These are phyloP conservation scores for Salix suchowensis DNA, from an alignment of 345 rosid species.

Conservation along the genomic window DNA sequence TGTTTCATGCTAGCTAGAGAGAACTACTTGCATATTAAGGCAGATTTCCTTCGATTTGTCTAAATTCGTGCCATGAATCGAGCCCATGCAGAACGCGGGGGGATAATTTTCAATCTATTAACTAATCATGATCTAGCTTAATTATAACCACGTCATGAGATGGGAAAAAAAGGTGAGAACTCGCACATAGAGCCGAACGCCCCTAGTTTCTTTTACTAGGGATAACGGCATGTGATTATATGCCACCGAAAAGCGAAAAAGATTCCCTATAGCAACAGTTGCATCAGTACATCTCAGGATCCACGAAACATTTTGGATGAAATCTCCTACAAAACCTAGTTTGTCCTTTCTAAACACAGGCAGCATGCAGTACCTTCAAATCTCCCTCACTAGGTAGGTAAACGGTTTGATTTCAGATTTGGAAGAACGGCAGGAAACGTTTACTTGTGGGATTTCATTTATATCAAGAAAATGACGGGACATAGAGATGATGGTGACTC, in stretches of 20 bases:
- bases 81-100: background rate
- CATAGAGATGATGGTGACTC: background rate
- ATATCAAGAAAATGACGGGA: background rate
- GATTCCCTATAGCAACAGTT: background rate
- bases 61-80: background rate
- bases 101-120: too few relatives aligned
- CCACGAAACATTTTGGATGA: background rate
- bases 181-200: background rate
- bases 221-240: background rate
- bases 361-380: background rate
- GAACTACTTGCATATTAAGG: background rate
- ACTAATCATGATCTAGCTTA: too few relatives aligned
- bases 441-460: background rate
- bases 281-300: background rate
- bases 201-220: background rate
- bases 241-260: background rate
- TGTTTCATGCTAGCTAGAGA: background rate
- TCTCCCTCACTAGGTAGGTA: background rate
- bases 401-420: background rate
- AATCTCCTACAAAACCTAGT: background rate
- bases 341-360: background rate
- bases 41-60: background rate
- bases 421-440: background rate
- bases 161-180: background rate
- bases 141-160: background rate